Evolutionary conservation across 1,284 basidiomycete species (phyloP).

Genomic region (Cutaneotrichosporon sp.): DNA sequence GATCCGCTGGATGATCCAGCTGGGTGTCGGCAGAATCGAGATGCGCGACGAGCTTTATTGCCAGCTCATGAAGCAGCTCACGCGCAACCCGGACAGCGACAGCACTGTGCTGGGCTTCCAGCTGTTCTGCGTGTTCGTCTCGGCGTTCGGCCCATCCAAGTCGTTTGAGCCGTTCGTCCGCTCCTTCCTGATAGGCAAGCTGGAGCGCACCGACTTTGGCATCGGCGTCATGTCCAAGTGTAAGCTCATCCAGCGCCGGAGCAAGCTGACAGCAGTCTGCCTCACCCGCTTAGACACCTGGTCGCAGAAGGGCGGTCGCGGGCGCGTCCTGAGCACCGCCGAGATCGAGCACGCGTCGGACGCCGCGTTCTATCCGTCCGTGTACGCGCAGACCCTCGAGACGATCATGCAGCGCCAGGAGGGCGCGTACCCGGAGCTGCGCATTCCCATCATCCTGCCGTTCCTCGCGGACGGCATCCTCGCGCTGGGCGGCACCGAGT

Average conservation of each 20-base stretch:
- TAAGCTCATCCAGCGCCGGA: conserved; percentile 25
- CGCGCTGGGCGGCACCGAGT: conserved; percentile 75
- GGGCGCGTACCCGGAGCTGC: conserved; percentile 75
- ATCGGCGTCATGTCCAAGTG: conserved; percentile 84
- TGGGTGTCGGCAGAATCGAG: conserved; percentile 74
- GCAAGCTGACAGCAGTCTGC: conserved; percentile 58
- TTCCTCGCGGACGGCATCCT: conserved; percentile 89
- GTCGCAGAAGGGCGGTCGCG: conserved; percentile 75
- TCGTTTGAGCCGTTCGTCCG: conserved; percentile 80
- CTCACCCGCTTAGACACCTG: conserved; percentile 69
- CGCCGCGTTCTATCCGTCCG: conserved; percentile 88
- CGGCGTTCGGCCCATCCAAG: conserved; percentile 86
- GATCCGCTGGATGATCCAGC: conserved; percentile 77
- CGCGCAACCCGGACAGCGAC: conserved; percentile 75
- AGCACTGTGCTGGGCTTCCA: conserved; percentile 88
- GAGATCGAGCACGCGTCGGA: conserved; percentile 92
- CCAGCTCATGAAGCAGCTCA: conserved; percentile 87
- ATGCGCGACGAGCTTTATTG: conserved; percentile 89
- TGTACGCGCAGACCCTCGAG: conserved; percentile 84
- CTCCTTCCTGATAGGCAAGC: conserved; percentile 71
- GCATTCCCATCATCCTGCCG: conserved; percentile 85
- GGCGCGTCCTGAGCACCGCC: conserved; percentile 71
- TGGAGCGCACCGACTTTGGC: conserved; percentile 63
- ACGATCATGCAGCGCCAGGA: conserved; percentile 79
- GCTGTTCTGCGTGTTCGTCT: conserved; percentile 78